Percentiles rank a stretch among this genome's conserved stretches.
phyloP scores from a whole-genome alignment of 108 stramenopile genomes.

The Nitzschia sp. region DNA sequence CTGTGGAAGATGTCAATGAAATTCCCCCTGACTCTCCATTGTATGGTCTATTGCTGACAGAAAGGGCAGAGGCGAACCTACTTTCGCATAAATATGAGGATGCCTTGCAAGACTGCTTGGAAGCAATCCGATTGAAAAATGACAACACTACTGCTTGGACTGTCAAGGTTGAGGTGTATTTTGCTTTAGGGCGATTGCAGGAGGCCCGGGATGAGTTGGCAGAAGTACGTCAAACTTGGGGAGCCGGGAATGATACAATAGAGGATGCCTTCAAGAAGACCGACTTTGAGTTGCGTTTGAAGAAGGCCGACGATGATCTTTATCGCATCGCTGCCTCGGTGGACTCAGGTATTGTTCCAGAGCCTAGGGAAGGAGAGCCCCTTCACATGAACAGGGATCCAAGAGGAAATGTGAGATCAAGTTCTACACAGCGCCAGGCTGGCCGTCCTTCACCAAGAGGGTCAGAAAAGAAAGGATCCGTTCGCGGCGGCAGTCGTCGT shows the following conservation, averaged over 20 bases:
- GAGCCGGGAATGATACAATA: conserved; percentile 43
- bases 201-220: conserved; percentile 49
- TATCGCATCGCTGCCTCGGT: conserved; percentile 29
- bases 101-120: conserved; percentile 42
- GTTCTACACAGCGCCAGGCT: background rate
- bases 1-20: conserved; percentile 30
- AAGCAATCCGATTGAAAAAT: conserved; percentile 38
- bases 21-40: conserved; percentile 41
- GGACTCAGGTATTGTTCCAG: conserved; percentile 30
- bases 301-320: conserved; percentile 47
- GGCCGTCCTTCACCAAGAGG: background rate
- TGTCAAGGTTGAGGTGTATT: conserved; percentile 47
- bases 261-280: conserved; percentile 50
- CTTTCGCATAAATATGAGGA: conserved; percentile 36
- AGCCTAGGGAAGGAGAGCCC: conserved; percentile 16
- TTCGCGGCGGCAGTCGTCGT: background rate
- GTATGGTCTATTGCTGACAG: conserved; percentile 35
- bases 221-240: conserved; percentile 46
- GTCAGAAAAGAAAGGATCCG: conserved; percentile 1
- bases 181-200: conserved; percentile 38
- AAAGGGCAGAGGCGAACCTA: conserved; percentile 50
- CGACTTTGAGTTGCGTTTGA: conserved; percentile 50
- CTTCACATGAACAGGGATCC: conserved; percentile 21
- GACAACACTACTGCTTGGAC: conserved; percentile 53
- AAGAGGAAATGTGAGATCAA: background rate